A percentile compares a stretch with the other conserved stretches of the same genome.
Evolutionary conservation across 129 eudicot species (phyloP).

Genomic region (Flaveria trinervia): DNA sequence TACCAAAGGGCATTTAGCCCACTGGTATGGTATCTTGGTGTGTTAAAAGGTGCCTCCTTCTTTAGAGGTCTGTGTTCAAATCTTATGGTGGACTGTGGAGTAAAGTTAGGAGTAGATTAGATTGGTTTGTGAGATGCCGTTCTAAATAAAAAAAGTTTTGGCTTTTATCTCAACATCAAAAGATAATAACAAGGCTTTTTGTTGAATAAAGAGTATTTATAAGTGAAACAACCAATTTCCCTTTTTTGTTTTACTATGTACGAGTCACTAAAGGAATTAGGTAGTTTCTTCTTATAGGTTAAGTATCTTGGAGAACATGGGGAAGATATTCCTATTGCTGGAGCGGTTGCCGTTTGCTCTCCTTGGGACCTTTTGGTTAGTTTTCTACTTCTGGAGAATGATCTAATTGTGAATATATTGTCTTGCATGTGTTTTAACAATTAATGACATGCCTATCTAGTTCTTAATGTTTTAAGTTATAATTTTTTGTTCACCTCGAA

Average conservation of each 20-base stretch:
- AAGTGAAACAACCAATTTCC: not conserved
- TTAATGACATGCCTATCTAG: conserved; percentile 1
- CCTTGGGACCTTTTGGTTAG: conserved; percentile 99
- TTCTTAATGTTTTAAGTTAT: not conserved
- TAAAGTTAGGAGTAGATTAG: too few species aligned
- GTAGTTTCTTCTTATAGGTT: conserved; percentile 46
- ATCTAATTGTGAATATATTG: not conserved
- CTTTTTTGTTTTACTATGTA: not conserved
- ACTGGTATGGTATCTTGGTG: too few species aligned
- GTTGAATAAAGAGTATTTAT: not conserved
- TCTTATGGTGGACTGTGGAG: too few species aligned
- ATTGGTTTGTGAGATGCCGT: too few species aligned
- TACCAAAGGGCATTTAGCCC: not conserved
- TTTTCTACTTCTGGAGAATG: conserved; percentile 6
- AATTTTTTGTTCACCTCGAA: not conserved
- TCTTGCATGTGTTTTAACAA: not conserved
- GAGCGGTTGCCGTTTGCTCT: conserved; percentile 84
- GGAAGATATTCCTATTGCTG: conserved; percentile 80
- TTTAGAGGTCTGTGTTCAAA: too few species aligned
- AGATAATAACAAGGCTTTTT: not conserved
- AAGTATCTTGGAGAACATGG: conserved; percentile 98
- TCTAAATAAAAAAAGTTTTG: not conserved
- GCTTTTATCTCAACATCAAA: not conserved
- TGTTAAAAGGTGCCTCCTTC: too few species aligned
- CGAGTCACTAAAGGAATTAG: not conserved